These are phyloP conservation scores for Trichoderma brevicompactum DNA, from an alignment of 2,329 filamentous ascomycete species.

Conservation along the genomic window DNA sequence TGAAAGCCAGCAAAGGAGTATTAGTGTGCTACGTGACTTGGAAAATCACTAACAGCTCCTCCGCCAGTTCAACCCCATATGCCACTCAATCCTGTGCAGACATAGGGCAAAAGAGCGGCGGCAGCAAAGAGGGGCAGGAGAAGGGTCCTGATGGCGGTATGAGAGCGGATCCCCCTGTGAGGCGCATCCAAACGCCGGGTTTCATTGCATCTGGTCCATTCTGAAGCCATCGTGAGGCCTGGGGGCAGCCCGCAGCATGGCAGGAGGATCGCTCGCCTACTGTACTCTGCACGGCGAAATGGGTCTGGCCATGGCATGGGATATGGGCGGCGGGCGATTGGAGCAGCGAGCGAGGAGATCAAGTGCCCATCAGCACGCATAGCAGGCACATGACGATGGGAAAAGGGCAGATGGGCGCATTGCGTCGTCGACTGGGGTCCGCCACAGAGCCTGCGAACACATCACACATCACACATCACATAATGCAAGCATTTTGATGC, in stretches of 20 bases:
- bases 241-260: neutral
- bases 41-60: constrained; percentile 2
- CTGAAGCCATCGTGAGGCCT: constrained; percentile 19
- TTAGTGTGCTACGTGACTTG: neutral
- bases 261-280: constrained; percentile 1
- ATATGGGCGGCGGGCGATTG: neutral
- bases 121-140: constrained; percentile 21
- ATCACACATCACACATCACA: neutral
- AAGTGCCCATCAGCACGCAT: neutral
- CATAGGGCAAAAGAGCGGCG: constrained; percentile 25
- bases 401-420: neutral
- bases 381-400: constrained; percentile 6
- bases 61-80: constrained; percentile 19
- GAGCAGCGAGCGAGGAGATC: neutral
- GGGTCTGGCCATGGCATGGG: neutral
- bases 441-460: constrained; percentile 16
- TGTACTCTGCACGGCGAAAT: neutral
- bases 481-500: neutral
- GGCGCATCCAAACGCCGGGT: constrained; percentile 21
- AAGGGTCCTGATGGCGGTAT: constrained; percentile 25
- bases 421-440: neutral
- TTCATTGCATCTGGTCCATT: constrained; percentile 1
- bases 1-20: neutral
- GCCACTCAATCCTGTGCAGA: constrained; percentile 4
- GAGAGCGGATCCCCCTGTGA: constrained; percentile 22